Evolutionary conservation across 345 rosid species (phyloP).

Genomic region (Salix exigua): DNA sequence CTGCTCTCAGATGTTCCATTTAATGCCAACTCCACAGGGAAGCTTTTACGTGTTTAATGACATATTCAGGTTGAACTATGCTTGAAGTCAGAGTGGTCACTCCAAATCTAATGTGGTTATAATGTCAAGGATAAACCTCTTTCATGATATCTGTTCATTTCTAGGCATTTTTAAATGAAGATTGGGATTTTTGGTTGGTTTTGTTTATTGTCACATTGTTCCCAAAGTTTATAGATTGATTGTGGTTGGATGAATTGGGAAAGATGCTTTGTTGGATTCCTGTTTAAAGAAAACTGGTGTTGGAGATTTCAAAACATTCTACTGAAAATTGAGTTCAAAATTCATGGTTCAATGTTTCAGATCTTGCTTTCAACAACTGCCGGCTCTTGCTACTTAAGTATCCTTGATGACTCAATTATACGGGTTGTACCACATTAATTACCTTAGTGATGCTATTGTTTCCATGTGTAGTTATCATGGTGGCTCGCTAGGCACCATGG

Average conservation of each 20-base stretch:
- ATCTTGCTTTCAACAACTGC: background rate
- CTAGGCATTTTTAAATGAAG: slow-evolving; percentile 20
- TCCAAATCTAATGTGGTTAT: background rate
- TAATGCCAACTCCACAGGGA: slow-evolving; percentile 96
- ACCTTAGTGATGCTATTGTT: background rate
- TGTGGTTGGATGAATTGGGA: slow-evolving; percentile 25
- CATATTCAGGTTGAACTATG: slow-evolving; percentile 96
- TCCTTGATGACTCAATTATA: background rate
- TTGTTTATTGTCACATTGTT: slow-evolving; percentile 24
- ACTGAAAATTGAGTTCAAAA: background rate
- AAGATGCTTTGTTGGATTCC: background rate
- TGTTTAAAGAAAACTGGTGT: slow-evolving; percentile 6
- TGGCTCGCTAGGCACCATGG: background rate
- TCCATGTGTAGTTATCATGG: background rate
- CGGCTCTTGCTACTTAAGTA: background rate
- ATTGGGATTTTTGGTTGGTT: slow-evolving; percentile 18
- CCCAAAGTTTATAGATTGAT: slow-evolving; percentile 14
- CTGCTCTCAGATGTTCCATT: slow-evolving; percentile 81
- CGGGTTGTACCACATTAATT: background rate
- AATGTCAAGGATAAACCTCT: slow-evolving; percentile 7
- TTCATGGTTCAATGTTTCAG: background rate
- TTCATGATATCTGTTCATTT: slow-evolving; percentile 18
- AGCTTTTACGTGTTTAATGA: slow-evolving; percentile 86
- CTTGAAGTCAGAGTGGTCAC: slow-evolving; percentile 39
- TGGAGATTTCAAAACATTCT: background rate